Conservation (phyloP, 148 eudicot species). For the Cornus suecica region DNA sequence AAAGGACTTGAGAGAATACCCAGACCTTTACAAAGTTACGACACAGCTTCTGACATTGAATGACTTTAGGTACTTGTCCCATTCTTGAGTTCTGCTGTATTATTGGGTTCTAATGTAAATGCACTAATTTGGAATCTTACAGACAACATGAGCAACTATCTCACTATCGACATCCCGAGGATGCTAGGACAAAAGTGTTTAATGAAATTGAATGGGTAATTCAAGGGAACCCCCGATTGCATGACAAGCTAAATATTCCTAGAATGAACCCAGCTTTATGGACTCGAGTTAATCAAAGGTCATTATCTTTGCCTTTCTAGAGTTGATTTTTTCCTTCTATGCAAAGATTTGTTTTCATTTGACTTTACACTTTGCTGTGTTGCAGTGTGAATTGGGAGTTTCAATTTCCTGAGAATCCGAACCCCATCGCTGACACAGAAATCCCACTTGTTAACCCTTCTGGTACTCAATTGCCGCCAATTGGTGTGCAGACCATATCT, state of each 20-base stretch:
- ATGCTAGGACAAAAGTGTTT: conserved; percentile 73
- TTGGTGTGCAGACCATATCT: conserved; percentile 79
- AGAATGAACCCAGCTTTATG: conserved; percentile 54
- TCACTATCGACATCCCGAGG: conserved; percentile 67
- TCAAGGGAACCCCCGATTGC: conserved; percentile 72
- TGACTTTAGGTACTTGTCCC: conserved; percentile 70
- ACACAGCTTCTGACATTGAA: conserved; percentile 72
- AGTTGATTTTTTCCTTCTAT: conserved; percentile 1
- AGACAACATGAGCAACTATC: conserved; percentile 77
- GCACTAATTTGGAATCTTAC: too few relatives aligned
- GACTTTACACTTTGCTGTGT: conserved; percentile 4
- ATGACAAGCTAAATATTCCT: conserved; percentile 71
- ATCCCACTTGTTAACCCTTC: conserved; percentile 86
- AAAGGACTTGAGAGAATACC: conserved; percentile 83
- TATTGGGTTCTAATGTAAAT: too few relatives aligned
- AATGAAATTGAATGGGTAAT: conserved; percentile 65
- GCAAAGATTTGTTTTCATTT: not conserved
- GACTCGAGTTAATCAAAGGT: conserved; percentile 72
- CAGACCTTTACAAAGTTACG: conserved; percentile 81
- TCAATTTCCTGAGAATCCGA: conserved; percentile 85
- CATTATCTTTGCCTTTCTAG: too few relatives aligned
- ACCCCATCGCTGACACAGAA: conserved; percentile 82
- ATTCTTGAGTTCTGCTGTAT: too few relatives aligned
- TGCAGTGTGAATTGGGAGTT: conserved; percentile 95
- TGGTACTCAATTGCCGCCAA: conserved; percentile 76